Percentiles rank a stretch among this genome's conserved stretches.
phyloP scores from a whole-genome alignment of 495 filamentous ascomycete genomes.

The Penicillium nucicola region DNA sequence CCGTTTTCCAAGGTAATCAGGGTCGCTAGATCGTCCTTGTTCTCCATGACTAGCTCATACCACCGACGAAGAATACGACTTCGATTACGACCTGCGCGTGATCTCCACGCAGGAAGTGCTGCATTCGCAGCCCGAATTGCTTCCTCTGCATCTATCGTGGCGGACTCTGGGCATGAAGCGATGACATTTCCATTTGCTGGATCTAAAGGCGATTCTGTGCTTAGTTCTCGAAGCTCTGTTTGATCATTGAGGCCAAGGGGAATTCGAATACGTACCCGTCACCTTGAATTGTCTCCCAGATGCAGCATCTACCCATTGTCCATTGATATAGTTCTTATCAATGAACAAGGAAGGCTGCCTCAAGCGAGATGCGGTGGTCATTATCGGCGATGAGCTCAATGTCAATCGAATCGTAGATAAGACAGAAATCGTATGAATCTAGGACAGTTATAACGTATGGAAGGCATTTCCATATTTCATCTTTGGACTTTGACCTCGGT shows the following conservation, averaged over 20 bases:
- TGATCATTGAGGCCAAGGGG: background rate
- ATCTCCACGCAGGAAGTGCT: constrained; percentile 1
- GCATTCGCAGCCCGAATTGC: background rate
- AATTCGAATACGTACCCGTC: background rate
- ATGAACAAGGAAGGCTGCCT: background rate
- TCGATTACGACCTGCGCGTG: background rate
- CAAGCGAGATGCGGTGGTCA: no score
- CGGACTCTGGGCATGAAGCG: constrained; percentile 3
- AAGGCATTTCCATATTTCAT: background rate
- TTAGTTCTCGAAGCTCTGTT: background rate
- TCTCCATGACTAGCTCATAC: constrained; percentile 61
- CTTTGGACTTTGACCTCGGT: background rate
- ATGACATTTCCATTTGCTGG: background rate
- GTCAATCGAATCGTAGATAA: no score
- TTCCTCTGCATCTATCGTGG: background rate
- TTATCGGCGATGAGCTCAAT: no score
- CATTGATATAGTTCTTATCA: constrained; percentile 3
- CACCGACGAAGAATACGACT: background rate
- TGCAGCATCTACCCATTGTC: background rate
- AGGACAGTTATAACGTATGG: no score
- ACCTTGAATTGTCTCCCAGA: constrained; percentile 4
- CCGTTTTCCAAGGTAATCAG: constrained; percentile 64
- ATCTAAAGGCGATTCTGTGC: background rate
- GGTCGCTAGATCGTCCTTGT: constrained; percentile 69
- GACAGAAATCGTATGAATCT: no score